Evolutionary conservation across 2,329 filamentous ascomycete genomes (phyloP).

Genomic region (Aspergillus fumigatus): DNA sequence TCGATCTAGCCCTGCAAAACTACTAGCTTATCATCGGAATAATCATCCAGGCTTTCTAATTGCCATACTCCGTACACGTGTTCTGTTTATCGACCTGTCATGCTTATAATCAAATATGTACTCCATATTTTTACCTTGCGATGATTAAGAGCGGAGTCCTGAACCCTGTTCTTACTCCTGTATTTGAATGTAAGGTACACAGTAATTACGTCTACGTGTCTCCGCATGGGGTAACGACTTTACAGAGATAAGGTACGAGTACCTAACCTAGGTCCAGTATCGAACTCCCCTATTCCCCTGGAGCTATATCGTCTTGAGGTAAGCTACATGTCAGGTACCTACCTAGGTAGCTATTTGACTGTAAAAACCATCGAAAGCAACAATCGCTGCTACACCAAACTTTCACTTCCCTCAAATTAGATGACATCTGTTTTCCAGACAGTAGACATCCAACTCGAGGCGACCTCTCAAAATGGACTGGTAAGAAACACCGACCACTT

Average conservation of each 20-base stretch:
- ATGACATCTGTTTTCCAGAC: background rate
- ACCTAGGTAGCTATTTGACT: background rate
- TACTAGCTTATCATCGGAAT: background rate
- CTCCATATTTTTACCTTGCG: no score
- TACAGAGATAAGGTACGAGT: background rate
- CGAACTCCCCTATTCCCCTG: background rate
- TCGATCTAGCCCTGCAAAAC: background rate
- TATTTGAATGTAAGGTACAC: background rate
- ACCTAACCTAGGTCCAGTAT: background rate
- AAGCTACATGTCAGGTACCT: background rate
- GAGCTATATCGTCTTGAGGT: no score
- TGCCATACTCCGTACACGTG: background rate
- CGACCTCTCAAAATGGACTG: slow-evolving; percentile 25
- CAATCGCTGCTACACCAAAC: background rate
- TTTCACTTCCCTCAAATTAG: background rate
- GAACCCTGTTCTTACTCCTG: no score
- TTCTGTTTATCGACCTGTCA: background rate
- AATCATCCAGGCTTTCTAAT: background rate
- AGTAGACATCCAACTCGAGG: background rate
- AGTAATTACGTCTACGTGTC: background rate
- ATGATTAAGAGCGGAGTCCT: background rate
- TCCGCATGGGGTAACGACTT: background rate
- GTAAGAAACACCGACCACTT: slow-evolving; percentile 15
- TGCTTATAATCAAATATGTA: background rate
- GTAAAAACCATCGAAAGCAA: background rate